Evolutionary conservation across 169 alveolate species (phyloP).

Genomic region (Plasmodium chabaudi): DNA sequence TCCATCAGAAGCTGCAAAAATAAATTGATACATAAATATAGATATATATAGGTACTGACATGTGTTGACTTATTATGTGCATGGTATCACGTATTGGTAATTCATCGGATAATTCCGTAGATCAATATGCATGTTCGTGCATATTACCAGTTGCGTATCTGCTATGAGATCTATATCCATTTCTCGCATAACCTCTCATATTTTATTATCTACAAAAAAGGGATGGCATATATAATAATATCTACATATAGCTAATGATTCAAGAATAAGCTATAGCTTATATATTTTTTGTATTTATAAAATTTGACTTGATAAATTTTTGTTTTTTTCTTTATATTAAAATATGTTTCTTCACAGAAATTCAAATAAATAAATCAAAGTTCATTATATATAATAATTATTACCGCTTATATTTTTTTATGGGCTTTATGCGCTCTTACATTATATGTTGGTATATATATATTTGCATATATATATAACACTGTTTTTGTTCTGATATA

Average conservation of each 20-base stretch:
- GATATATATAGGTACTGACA: not conserved
- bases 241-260: too few species aligned
- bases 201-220: slow-evolving; percentile 22
- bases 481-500: not conserved
- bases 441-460: slow-evolving; percentile 2
- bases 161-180: slow-evolving; percentile 55
- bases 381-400: too few species aligned
- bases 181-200: slow-evolving; percentile 75
- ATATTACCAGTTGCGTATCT: slow-evolving; percentile 72
- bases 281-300: too few species aligned
- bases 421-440: slow-evolving; percentile 2
- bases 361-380: too few species aligned
- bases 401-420: not conserved
- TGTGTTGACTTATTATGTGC: too few species aligned
- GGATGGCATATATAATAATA: too few species aligned
- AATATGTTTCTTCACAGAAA: too few species aligned
- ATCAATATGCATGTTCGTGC: too few species aligned
- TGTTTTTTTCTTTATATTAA: not conserved
- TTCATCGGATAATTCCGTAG: too few species aligned
- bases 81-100: too few species aligned
- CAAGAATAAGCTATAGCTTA: too few species aligned
- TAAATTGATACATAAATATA: not conserved
- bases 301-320: not conserved
- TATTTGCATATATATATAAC: slow-evolving; percentile 12
- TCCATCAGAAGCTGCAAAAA: slow-evolving; percentile 45